A percentile compares a stretch with the other conserved stretches of the same genome.
Conservation (phyloP, 169 alveolate genomes). For the Plasmodium coatneyi region DNA sequence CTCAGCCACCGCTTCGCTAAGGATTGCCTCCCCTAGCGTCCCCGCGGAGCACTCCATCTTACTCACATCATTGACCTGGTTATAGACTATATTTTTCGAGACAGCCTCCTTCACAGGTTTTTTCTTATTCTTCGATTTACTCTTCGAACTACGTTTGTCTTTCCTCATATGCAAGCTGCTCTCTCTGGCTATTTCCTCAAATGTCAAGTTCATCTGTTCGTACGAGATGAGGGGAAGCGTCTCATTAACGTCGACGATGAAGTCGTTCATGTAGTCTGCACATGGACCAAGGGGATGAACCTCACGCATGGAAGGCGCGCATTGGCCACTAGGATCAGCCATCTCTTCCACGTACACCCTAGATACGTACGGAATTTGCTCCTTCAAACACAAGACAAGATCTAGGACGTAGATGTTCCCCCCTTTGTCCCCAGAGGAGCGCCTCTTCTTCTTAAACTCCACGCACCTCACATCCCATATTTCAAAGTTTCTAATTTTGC, state of each 20-base stretch:
- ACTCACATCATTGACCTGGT: background rate
- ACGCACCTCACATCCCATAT: slow-evolving; percentile 40
- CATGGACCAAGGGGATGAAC: background rate
- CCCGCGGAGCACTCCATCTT: background rate
- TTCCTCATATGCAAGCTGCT: slow-evolving; percentile 13
- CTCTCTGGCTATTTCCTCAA: slow-evolving; percentile 45
- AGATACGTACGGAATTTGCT: slow-evolving; percentile 59
- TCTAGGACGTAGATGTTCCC: slow-evolving; percentile 32
- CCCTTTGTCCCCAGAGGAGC: slow-evolving; percentile 1
- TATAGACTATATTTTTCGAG: slow-evolving; percentile 2
- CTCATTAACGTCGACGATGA: slow-evolving; percentile 33
- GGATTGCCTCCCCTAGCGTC: background rate
- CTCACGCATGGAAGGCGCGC: background rate
- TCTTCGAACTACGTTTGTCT: background rate
- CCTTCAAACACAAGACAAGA: slow-evolving; percentile 52
- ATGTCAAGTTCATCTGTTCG: slow-evolving; percentile 33
- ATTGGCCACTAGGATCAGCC: background rate
- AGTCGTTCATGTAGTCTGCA: slow-evolving; percentile 32
- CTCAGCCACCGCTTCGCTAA: background rate
- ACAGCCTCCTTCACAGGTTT: slow-evolving; percentile 5
- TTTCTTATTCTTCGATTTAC: slow-evolving; percentile 24
- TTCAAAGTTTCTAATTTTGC: slow-evolving; percentile 45
- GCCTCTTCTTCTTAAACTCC: slow-evolving; percentile 33
- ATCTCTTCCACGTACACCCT: slow-evolving; percentile 44
- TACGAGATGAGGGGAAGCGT: slow-evolving; percentile 38